Conservation (phyloP, 1,284 basidiomycete genomes). For the Vanrija sp. region DNA sequence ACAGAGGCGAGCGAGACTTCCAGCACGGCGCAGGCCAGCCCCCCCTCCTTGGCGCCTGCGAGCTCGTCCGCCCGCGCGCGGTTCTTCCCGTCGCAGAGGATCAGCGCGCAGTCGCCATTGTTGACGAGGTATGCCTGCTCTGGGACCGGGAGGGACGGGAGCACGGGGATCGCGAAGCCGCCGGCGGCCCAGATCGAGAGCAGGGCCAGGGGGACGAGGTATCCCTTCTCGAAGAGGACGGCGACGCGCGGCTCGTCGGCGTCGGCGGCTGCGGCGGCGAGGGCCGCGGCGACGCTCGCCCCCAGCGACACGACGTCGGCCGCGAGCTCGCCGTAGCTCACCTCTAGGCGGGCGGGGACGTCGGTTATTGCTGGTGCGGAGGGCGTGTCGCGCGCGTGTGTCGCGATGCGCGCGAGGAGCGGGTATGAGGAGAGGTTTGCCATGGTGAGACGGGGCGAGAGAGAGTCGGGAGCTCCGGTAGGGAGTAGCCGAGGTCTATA, state of each 20-base stretch:
- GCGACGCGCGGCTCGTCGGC: conserved; percentile 23
- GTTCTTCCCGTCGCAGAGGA: conserved; percentile 29
- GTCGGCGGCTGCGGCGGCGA: background rate
- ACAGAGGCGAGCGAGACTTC: conserved; percentile 11
- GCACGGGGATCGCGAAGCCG: conserved; percentile 35
- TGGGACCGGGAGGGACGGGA: conserved; percentile 35
- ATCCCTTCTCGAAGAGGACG: conserved; percentile 28
- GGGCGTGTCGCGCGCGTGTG: conserved; percentile 11
- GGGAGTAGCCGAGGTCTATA: too few species aligned
- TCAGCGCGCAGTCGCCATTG: conserved; percentile 29
- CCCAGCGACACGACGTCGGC: conserved; percentile 20
- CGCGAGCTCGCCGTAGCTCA: conserved; percentile 19
- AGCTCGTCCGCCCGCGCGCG: conserved; percentile 28
- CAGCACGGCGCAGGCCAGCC: conserved; percentile 1
- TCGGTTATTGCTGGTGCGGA: conserved; percentile 24
- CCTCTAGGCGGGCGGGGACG: conserved; percentile 3
- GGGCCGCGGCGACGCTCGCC: background rate
- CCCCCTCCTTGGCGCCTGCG: conserved; percentile 16
- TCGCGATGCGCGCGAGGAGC: conserved; percentile 19
- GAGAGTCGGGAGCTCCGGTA: too few species aligned
- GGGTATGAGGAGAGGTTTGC: conserved; percentile 9
- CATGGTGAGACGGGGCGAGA: too few species aligned
- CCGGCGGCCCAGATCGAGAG: conserved; percentile 31
- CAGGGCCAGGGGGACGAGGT: conserved; percentile 26
- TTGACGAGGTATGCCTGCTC: conserved; percentile 39